Conservation (phyloP, 1,139 yeast genomes). For the Diutina scorzettiae region DNA sequence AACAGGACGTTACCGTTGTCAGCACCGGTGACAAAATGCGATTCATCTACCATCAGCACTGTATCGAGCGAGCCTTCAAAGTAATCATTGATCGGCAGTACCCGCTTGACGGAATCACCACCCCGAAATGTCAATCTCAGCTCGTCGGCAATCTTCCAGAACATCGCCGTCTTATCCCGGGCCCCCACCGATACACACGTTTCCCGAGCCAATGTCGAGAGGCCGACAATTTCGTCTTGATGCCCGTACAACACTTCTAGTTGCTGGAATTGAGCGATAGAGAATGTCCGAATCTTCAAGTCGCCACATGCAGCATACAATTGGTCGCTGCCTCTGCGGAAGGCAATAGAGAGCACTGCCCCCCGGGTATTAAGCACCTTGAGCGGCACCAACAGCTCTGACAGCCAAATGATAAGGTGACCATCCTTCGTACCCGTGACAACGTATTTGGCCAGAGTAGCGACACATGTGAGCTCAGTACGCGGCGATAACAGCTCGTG, state of each 20-base stretch:
- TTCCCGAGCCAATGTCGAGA: slow-evolving; percentile 70
- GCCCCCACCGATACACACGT: slow-evolving; percentile 94
- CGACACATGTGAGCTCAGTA: slow-evolving; percentile 60
- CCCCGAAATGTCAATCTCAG: slow-evolving; percentile 89
- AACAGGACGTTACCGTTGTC: slow-evolving; percentile 83
- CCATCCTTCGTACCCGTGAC: slow-evolving; percentile 88
- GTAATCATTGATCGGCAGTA: slow-evolving; percentile 21
- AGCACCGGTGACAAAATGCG: slow-evolving; percentile 86
- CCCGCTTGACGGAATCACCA: slow-evolving; percentile 44
- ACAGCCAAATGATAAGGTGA: slow-evolving; percentile 74
- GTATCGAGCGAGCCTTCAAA: slow-evolving; percentile 88
- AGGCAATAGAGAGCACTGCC: slow-evolving; percentile 58
- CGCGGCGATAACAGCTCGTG: slow-evolving; percentile 13
- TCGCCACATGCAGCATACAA: slow-evolving; percentile 90
- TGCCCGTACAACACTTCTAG: slow-evolving; percentile 90
- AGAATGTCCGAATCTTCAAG: slow-evolving; percentile 76
- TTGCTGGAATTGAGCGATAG: slow-evolving; percentile 77
- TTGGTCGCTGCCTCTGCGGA: slow-evolving; percentile 74
- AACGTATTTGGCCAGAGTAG: slow-evolving; percentile 74
- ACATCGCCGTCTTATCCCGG: slow-evolving; percentile 87
- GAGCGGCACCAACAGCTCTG: slow-evolving; percentile 62
- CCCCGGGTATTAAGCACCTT: slow-evolving; percentile 72
- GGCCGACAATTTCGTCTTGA: slow-evolving; percentile 78
- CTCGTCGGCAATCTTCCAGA: slow-evolving; percentile 96
- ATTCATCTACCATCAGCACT: slow-evolving; percentile 84